Evolutionary conservation across 2,329 filamentous ascomycete species (phyloP), one percentile per base, ranked within the genome.

Genomic region (Colletotrichum orbiculare): DNA sequence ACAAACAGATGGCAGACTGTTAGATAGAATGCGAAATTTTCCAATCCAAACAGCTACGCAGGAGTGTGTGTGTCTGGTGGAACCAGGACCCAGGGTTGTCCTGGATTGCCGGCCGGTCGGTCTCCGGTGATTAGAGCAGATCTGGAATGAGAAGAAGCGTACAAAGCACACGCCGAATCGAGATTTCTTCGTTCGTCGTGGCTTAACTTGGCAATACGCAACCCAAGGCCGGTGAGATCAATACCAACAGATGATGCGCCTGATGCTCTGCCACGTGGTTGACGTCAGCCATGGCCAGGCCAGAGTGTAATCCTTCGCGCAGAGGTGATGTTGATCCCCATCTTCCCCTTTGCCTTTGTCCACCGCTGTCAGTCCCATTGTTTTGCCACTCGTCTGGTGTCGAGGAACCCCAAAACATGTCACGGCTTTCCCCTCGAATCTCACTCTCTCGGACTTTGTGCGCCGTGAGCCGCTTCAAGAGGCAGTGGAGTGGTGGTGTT

Each of bases 221-320:
- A 34, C 53, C 45, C 48, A 8, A 39, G 60, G 25, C 25, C 25
- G 25, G 60, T 43, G 25, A 60, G 25, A 42, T 49, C 10, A 12
- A 25, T 49, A 47, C 52, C 46, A 41, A 48, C 35, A 41, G 35
- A 11, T 12, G 43, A 9, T 41, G 41, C 10, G 53, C 54, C 60
- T 62, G 46, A 47, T 13, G 17, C 17, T 25, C 25, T 25, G 25
- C 25, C 25, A 25, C 49, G 15, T 2, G 35, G 13, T 60, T 64
- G 60, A 64, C 60, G 60, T 64, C 60, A 64, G 60, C 60, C 60
- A 34, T 46, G 38, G 48, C 42, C 8, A 49, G 13, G 7, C 15
- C 35, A 17, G 12, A 13, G 46, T 17, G 13, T 17, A 15, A 25
- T 46, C 43, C 15, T 25, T 46, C 3, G 15, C 10, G 25, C 25